Conservation (phyloP, 345 rosid genomes). For the Hirschfeldia incana region DNA sequence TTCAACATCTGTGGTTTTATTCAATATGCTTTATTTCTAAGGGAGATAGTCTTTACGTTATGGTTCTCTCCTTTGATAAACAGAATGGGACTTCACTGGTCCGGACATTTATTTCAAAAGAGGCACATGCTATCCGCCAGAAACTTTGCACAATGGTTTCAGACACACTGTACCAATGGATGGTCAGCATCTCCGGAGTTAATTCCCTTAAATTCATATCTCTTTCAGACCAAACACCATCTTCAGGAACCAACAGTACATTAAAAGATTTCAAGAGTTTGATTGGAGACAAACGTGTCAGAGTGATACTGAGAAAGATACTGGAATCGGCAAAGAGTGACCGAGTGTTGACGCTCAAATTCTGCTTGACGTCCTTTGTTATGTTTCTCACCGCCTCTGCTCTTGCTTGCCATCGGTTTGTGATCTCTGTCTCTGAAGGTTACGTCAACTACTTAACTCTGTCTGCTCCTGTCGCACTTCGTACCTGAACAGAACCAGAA, state of each 20-base stretch:
- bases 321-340: constrained; percentile 57
- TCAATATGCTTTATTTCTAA: neutral
- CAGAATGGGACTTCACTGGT: constrained; percentile 86
- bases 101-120: constrained; percentile 69
- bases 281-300: constrained; percentile 65
- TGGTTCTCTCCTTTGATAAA: constrained; percentile 34
- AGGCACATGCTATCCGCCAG: constrained; percentile 58
- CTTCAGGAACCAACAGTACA: constrained; percentile 45
- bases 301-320: constrained; percentile 59
- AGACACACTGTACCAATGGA: constrained; percentile 55
- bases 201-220: constrained; percentile 24
- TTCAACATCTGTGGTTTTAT: constrained; percentile 12
- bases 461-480: constrained; percentile 50
- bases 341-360: constrained; percentile 60
- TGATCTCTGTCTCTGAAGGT: constrained; percentile 60
- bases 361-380: constrained; percentile 59
- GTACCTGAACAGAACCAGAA: constrained; percentile 24
- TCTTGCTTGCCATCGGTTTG: constrained; percentile 59
- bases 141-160: constrained; percentile 60
- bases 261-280: constrained; percentile 48
- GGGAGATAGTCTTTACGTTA: neutral
- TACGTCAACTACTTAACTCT: constrained; percentile 44
- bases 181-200: constrained; percentile 43
- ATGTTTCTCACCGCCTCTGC: constrained; percentile 61
- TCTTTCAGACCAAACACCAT: constrained; percentile 41